Evolutionary conservation across 2,329 filamentous ascomycete species (phyloP), one percentile per base, ranked within the genome.

Genomic region (Alternaria gaisen): DNA sequence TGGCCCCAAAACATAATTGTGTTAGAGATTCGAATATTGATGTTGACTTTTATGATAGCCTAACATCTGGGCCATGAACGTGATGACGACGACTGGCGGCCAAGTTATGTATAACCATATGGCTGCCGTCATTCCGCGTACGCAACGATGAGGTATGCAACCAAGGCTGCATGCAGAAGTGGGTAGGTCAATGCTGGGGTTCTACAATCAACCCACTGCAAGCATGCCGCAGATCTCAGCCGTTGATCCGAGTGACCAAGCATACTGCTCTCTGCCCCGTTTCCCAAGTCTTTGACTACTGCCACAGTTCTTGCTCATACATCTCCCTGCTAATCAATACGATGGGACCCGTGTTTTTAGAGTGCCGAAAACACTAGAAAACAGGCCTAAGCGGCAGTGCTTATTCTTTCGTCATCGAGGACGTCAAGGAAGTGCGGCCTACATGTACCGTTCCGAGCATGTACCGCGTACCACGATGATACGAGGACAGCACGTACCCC

Each of bases 81-180:
- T 59, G 57, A 56, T 40, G 12, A 20, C 44, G 56, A 50, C 30
- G 56, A 38, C 1, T 36, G 14, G 32, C 14, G 32, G 14, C 14
- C 32, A 14, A 6, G 12, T 14, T 16, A 36, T 6, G 12, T 14
- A 36, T 36, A 1, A 36, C 12, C 14, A 36, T 6, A 22, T 18
- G 34, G n/a, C 12, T 22, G 18, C 18, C 16, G 12, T 22, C 28
- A 22, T 22, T 32, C 3, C 28, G 10, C 26, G 18, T 34, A 9
- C 18, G 9, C 44, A 20, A 48, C 28, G 18, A 34, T 22, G 3
- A 34, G 28, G 28, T 22, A 48, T 22, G 28, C 14, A 48, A 10
- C 18, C 12, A 14, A 48, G 22, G 18, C 28, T 48, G 16, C 18
- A 47, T 18, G 12, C 26, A 30, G 32, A 36, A 36, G 32, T 36